Base-by-base conservation (phyloP, 768 basidiomycete genomes). In the Pholiota conissans region DNA sequence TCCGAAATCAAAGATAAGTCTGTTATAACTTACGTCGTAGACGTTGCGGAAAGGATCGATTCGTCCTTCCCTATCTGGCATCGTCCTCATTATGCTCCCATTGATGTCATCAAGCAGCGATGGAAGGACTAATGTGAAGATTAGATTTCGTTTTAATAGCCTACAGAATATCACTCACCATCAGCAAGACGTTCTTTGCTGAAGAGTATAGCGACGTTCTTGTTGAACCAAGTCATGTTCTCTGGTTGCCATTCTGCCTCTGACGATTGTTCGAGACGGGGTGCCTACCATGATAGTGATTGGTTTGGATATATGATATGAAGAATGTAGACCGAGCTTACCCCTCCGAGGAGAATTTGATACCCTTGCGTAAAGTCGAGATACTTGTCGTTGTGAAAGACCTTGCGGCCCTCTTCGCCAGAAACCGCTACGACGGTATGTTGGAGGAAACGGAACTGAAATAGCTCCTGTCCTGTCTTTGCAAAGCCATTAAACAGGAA, bases 11-110 rank as follows among this genome's bases (percentile, higher is more conserved):
- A 1, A 13, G 7, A 7, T 24, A 22, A 2, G 11, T 24, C 18
- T 0, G 42, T 1, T 45, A 59, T 45, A 18, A 56, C 54, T 20
- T 52, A 73, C 74, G 45, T 73, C 68, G 57, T 73, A 69, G 9
- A 75, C 63, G 10, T 69, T 56, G 29, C 69, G 63, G 57, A 73
- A 74, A 2, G 74, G 74, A 58, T 75, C 64, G 14, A 75, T 68
- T 18, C 37, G 60, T 2, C 73, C 69, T 52, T 69, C 58, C 11
- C 59, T 55, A 0, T 69, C 69, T 3, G 49, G 49, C 49, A 50
- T 50, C 72, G 71, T 73, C 2, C 22, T 55, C 13, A 30, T 40
- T 63, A 69, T 62, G 29, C 61, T 58, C 2, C 37, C 16, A 20
- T 72, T 60, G 18, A 73, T 46, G 40, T 73, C 71, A 5, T 63